Conservation (phyloP, 1,284 basidiomycete genomes). For the Ustilago vetiveriae region DNA sequence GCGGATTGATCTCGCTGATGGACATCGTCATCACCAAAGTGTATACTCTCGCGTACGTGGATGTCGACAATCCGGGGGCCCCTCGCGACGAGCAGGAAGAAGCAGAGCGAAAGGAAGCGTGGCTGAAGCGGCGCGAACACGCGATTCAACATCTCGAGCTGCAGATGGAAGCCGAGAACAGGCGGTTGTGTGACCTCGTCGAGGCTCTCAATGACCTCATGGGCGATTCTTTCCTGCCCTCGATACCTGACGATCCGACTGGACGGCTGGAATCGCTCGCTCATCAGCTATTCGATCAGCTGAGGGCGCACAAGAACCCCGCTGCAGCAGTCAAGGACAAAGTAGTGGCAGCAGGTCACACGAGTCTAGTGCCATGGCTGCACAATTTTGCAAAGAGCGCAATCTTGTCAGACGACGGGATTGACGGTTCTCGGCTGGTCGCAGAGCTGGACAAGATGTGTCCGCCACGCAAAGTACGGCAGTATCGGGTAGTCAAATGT, state of each 20-base stretch:
- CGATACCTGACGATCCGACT: constrained; percentile 22
- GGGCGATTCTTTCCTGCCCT: constrained; percentile 27
- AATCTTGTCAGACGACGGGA: constrained; percentile 13
- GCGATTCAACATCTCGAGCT: constrained; percentile 28
- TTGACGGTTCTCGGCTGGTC: constrained; percentile 1
- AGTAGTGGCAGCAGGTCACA: constrained; percentile 15
- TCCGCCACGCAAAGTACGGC: constrained; percentile 80
- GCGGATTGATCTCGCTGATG: constrained; percentile 80
- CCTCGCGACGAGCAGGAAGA: constrained; percentile 72
- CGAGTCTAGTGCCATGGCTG: constrained; percentile 18
- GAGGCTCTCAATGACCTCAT: constrained; percentile 23
- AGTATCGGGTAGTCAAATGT: constrained; percentile 81
- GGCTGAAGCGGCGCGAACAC: constrained; percentile 71
- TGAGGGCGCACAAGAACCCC: constrained; percentile 11
- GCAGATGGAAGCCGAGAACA: constrained; percentile 16
- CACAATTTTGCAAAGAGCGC: constrained; percentile 8
- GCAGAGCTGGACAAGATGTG: constrained; percentile 72
- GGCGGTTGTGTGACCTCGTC: constrained; percentile 35
- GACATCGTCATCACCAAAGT: constrained; percentile 79
- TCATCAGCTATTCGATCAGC: constrained; percentile 12
- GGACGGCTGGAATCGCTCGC: constrained; percentile 24
- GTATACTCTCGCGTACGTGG: constrained; percentile 67
- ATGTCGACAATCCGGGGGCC: constrained; percentile 66
- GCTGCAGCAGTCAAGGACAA: constrained; percentile 23
- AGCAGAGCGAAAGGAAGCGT: constrained; percentile 72